These are phyloP conservation scores for Tetraselmis striata DNA, from an alignment of 139 green algal genomes.

Conservation along the genomic window DNA sequence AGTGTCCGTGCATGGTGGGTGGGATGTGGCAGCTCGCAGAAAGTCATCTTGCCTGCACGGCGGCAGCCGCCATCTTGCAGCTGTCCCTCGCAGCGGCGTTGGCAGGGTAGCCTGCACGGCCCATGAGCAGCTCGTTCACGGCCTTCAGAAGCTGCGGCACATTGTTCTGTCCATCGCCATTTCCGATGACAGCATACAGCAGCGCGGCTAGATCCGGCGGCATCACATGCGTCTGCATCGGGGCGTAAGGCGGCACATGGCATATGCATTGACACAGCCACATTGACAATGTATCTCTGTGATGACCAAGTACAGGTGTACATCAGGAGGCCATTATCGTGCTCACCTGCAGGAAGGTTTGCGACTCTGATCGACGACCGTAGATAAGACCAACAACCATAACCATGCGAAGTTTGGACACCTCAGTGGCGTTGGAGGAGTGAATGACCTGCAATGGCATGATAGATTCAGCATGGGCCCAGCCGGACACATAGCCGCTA, in stretches of 20 bases:
- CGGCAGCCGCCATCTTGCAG: background rate
- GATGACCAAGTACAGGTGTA: too few relatives aligned
- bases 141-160: background rate
- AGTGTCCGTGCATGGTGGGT: too few relatives aligned
- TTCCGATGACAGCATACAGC: background rate
- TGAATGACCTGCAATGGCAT: background rate
- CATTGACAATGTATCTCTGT: too few relatives aligned
- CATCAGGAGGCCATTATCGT: too few relatives aligned
- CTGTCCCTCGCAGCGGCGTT: background rate
- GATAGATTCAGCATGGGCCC: too few relatives aligned
- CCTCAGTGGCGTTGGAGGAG: background rate
- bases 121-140: background rate
- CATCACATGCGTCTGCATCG: background rate
- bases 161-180: background rate
- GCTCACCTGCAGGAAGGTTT: background rate
- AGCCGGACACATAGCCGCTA: too few relatives aligned
- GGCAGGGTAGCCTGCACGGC: background rate
- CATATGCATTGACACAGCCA: too few relatives aligned
- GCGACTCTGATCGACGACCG: background rate
- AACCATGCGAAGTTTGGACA: background rate
- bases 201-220: background rate
- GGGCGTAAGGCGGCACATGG: too few relatives aligned
- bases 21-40: background rate
- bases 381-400: background rate
- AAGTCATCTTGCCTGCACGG: background rate